Base-by-base conservation (phyloP, 768 basidiomycete genomes). In the Russula ochroleuca region DNA sequence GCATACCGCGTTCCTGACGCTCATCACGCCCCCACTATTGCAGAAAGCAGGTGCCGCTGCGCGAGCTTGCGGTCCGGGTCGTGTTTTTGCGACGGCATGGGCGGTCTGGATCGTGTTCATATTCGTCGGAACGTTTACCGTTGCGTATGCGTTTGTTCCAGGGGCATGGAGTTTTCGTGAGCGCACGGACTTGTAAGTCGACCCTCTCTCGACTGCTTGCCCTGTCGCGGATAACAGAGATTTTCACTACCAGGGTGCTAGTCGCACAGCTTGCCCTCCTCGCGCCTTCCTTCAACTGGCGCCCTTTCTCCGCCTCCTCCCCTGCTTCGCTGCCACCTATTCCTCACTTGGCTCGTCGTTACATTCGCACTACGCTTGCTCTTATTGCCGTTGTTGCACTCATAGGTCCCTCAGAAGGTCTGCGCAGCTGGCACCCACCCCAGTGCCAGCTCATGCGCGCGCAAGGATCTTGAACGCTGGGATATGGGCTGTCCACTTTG, bases 401-500 rank as follows among this genome's bases (percentile, higher is more conserved):
- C 35, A 37, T 69, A 15, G 64, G 69, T 21, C 62, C 71, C 59
- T 66, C 31, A 43, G 52, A 5, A 52, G 55, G 35, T 51, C 53
- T 35, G 41, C 62, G 17, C 67, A 64, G 25, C 49, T 48, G 15
- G 40, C 52, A 9, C 62, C 65, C n/a, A 13, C 17, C 6, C 67
- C 66, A 5, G 56, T 85, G 0, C 74, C 71, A 28, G 86, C 90
- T 3, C 85, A 83, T 74, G 84, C 84, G 59, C 75, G 83, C 3
- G 79, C 85, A 17, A 78, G 88, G 35, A 79, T 90, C n/a, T 76
- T 94, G 48, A 87, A 85, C 21, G 86, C 88, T 5, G 93, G 90
- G 3, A 92, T 95, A 33, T 95, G 92, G 93, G 92, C 94, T 0
- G 80, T 96, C 28, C 94, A 96, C 73, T 96, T 96, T 71, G 94